phyloP scores from a whole-genome alignment of 2,329 filamentous ascomycete species.

The Scortechinia acanthostroma region DNA sequence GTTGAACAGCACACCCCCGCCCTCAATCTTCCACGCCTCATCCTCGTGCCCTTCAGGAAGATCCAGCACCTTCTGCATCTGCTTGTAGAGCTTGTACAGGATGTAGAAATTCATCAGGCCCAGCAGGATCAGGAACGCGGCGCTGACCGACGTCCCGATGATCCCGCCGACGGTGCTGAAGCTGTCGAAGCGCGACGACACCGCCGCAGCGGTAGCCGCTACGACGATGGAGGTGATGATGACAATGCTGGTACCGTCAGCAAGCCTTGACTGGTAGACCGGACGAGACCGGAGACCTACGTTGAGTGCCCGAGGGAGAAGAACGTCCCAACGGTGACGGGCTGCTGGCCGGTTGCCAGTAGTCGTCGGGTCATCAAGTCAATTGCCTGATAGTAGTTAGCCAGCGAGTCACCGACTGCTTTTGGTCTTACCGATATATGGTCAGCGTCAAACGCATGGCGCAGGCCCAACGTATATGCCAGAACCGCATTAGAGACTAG shows the following conservation, averaged over 20 bases:
- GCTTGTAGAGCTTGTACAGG: slow-evolving; percentile 66
- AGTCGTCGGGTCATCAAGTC: slow-evolving; percentile 89
- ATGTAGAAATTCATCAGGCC: slow-evolving; percentile 83
- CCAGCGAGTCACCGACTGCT: neutral
- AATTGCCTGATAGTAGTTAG: slow-evolving; percentile 50
- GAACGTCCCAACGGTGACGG: slow-evolving; percentile 87
- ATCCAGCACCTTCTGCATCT: slow-evolving; percentile 54
- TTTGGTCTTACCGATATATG: slow-evolving; percentile 46
- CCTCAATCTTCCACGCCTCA: slow-evolving; percentile 9
- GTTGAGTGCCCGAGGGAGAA: slow-evolving; percentile 92
- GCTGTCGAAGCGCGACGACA: slow-evolving; percentile 72
- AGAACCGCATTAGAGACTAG: slow-evolving; percentile 77
- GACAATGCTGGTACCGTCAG: slow-evolving; percentile 47
- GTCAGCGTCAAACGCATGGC: slow-evolving; percentile 96
- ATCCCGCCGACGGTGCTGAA: slow-evolving; percentile 80
- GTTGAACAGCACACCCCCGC: slow-evolving; percentile 5
- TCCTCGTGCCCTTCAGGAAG: slow-evolving; percentile 11
- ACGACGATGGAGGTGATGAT: slow-evolving; percentile 85
- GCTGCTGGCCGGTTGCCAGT: slow-evolving; percentile 75
- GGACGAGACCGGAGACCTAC: neutral
- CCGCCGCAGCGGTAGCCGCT: slow-evolving; percentile 78
- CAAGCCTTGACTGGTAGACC: neutral
- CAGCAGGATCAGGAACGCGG: slow-evolving; percentile 74
- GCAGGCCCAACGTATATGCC: slow-evolving; percentile 79
- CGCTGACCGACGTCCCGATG: slow-evolving; percentile 80